Evolutionary conservation across 2,329 filamentous ascomycete genomes (phyloP).

Genomic region (Sporothrix dimorphospora): DNA sequence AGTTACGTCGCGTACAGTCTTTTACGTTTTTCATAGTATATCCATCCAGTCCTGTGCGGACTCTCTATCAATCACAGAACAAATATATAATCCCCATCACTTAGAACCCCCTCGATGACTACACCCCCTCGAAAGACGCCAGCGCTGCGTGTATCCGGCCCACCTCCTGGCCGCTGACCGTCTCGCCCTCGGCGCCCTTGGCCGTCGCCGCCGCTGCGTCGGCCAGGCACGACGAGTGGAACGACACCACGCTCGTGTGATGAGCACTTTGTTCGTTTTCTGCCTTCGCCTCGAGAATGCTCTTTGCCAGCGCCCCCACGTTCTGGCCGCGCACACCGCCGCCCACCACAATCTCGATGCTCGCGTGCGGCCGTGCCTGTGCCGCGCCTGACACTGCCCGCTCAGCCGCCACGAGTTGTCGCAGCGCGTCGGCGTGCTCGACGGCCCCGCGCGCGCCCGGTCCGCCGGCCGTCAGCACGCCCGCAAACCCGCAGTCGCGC

Average conservation of each 20-base stretch:
- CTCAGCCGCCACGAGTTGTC: slow-evolving; percentile 40
- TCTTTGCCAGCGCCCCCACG: slow-evolving; percentile 38
- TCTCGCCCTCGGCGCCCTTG: slow-evolving; percentile 31
- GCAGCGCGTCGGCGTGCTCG: slow-evolving; percentile 46
- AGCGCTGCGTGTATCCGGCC: slow-evolving; percentile 17
- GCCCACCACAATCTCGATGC: slow-evolving; percentile 55
- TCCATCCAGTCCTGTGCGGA: neutral
- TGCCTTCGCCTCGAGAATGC: slow-evolving; percentile 33
- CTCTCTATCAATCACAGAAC: neutral
- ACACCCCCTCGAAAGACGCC: neutral
- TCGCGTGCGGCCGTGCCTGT: slow-evolving; percentile 20
- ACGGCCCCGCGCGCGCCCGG: slow-evolving; percentile 42
- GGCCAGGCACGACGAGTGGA: slow-evolving; percentile 54
- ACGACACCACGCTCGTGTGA: slow-evolving; percentile 33
- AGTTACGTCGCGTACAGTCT: neutral
- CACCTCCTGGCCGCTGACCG: slow-evolving; percentile 39
- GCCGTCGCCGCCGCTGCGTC: slow-evolving; percentile 24
- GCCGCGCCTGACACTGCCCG: slow-evolving; percentile 28
- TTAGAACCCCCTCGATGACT: no score
- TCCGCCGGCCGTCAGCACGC: slow-evolving; percentile 58
- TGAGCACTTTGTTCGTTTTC: neutral
- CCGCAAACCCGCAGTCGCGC: slow-evolving; percentile 51
- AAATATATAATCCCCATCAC: neutral
- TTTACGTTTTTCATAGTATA: neutral
- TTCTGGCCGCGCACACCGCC: slow-evolving; percentile 55